A percentile compares a stretch with the other conserved stretches of the same genome.
These are phyloP conservation scores for Hibiscus syriacus DNA, from an alignment of 345 rosid species.

Conservation along the genomic window DNA sequence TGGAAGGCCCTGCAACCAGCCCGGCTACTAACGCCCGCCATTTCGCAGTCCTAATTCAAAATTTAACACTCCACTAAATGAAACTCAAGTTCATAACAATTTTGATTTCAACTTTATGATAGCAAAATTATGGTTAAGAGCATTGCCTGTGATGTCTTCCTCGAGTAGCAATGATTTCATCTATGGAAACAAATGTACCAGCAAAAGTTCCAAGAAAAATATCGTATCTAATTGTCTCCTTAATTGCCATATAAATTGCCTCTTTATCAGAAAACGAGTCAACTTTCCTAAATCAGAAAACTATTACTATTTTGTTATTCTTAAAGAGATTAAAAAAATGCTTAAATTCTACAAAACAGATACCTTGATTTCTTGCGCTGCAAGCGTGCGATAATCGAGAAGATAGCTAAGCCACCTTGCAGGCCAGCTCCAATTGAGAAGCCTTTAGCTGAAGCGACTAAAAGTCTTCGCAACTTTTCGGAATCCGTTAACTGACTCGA, in stretches of 20 bases:
- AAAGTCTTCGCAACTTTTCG: slow-evolving; percentile 61
- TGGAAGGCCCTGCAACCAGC: slow-evolving; percentile 85
- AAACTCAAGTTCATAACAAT: slow-evolving; percentile 4
- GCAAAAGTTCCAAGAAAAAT: slow-evolving; percentile 86
- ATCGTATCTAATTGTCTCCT: slow-evolving; percentile 85
- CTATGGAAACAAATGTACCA: slow-evolving; percentile 79
- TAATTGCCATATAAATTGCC: slow-evolving; percentile 58
- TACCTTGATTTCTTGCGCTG: slow-evolving; percentile 58
- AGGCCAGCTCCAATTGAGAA: slow-evolving; percentile 92
- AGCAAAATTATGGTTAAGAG: slow-evolving; percentile 10
- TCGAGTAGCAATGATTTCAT: slow-evolving; percentile 62
- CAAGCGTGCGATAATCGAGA: slow-evolving; percentile 63
- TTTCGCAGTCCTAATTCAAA: slow-evolving; percentile 56
- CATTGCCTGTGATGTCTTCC: slow-evolving; percentile 68
- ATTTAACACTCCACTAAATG: slow-evolving; percentile 4
- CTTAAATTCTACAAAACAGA: background rate
- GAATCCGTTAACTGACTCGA: slow-evolving; percentile 32
- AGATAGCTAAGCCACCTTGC: slow-evolving; percentile 89
- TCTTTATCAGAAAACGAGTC: slow-evolving; percentile 56
- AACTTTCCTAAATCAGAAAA: slow-evolving; percentile 39
- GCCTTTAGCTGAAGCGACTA: slow-evolving; percentile 65
- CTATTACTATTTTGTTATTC: background rate
- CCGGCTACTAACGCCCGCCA: slow-evolving; percentile 93
- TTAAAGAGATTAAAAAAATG: background rate
- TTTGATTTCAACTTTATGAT: background rate